A percentile compares a stretch with the other conserved stretches of the same genome.
These are phyloP conservation scores for Penicillium griseofulvum DNA, from an alignment of 2,329 filamentous ascomycete genomes.

Conservation along the genomic window DNA sequence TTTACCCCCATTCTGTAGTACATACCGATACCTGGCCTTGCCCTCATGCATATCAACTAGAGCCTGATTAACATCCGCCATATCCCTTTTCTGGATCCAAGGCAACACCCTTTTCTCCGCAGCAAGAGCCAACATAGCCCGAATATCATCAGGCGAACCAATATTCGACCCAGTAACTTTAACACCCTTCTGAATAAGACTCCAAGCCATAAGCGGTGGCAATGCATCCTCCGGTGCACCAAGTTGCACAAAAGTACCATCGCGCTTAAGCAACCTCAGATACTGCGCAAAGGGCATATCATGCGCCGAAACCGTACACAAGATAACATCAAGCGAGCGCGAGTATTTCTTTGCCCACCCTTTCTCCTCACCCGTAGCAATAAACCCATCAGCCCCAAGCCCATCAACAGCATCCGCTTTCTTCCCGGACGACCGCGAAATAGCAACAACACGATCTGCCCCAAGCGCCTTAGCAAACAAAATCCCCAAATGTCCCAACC, in stretches of 20 bases:
- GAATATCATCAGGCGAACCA: constrained; percentile 44
- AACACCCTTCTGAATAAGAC: constrained; percentile 57
- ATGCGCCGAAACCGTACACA: constrained; percentile 57
- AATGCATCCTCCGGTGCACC: constrained; percentile 61
- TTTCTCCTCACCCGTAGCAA: constrained; percentile 57
- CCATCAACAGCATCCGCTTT: constrained; percentile 49
- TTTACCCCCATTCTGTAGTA: constrained; percentile 41
- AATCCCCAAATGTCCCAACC: constrained; percentile 70
- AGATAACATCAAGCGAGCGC: constrained; percentile 53
- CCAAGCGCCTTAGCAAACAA: constrained; percentile 69
- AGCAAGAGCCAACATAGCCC: constrained; percentile 44
- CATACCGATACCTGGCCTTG: constrained; percentile 49
- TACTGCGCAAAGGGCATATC: constrained; percentile 65
- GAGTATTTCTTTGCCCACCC: constrained; percentile 53
- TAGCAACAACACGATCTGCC: constrained; percentile 60
- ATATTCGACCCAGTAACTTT: constrained; percentile 52
- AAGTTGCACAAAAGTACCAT: constrained; percentile 64
- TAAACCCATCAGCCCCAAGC: constrained; percentile 56
- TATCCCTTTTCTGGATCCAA: constrained; percentile 43
- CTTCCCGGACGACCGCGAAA: constrained; percentile 53
- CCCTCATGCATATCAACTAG: constrained; percentile 46
- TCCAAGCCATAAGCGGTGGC: constrained; percentile 56
- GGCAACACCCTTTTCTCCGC: constrained; percentile 43
- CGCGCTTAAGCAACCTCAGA: constrained; percentile 57
- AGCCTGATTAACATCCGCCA: constrained; percentile 45